Conservation (phyloP, 2,329 filamentous ascomycete species). For the Dryadomyces quercivorus region DNA sequence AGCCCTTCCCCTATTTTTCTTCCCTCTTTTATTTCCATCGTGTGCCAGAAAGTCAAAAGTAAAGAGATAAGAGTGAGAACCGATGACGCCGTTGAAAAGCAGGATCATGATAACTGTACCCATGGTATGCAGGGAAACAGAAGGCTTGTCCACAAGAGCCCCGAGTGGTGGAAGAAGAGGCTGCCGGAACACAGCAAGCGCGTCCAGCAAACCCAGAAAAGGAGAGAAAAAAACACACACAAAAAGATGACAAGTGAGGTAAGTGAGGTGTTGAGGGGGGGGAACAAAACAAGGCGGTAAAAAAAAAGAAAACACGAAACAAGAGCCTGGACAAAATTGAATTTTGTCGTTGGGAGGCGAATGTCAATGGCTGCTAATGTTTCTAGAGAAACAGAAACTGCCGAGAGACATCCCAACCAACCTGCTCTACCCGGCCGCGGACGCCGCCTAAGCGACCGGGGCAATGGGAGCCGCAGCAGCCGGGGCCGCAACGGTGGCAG, state of each 20-base stretch:
- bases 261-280: background rate
- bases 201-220: background rate
- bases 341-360: no score
- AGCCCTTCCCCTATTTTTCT: constrained; percentile 7
- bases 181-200: background rate
- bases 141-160: background rate
- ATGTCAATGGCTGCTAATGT: background rate
- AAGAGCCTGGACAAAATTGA: background rate
- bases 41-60: constrained; percentile 17
- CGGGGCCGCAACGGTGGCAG: constrained; percentile 23
- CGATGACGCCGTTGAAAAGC: constrained; percentile 17
- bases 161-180: background rate
- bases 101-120: constrained; percentile 8
- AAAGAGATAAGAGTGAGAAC: constrained; percentile 15
- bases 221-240: background rate
- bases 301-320: background rate
- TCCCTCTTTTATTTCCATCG: constrained; percentile 12
- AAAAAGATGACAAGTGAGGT: background rate
- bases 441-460: constrained; percentile 16
- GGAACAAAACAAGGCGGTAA: background rate
- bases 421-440: background rate
- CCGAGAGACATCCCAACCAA: background rate
- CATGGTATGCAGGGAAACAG: constrained; percentile 8
- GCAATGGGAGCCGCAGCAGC: constrained; percentile 31
- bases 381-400: background rate